A percentile compares a stretch with the other conserved stretches of the same genome.
These are phyloP conservation scores for Striga hermonthica DNA, from an alignment of 305 asterid species.

Conservation along the genomic window DNA sequence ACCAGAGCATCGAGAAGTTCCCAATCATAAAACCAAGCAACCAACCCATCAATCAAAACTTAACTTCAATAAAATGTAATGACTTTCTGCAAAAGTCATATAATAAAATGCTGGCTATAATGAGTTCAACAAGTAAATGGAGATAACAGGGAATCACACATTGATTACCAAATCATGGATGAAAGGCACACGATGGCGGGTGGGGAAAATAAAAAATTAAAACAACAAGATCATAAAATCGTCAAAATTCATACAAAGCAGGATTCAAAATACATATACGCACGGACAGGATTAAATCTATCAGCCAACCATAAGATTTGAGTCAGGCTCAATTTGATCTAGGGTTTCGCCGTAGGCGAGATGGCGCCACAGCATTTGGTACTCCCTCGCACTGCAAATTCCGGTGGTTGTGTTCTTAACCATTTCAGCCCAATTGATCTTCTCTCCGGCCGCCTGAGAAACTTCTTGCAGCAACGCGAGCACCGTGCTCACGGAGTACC, in stretches of 20 bases:
- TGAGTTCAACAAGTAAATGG: slow-evolving; percentile 6
- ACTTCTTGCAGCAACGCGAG: slow-evolving; percentile 64
- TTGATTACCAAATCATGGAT: background rate
- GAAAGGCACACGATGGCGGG: background rate
- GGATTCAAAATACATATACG: background rate
- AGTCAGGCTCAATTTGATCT: slow-evolving; percentile 44
- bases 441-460: slow-evolving; percentile 45
- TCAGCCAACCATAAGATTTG: slow-evolving; percentile 47
- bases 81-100: background rate
- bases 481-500: slow-evolving; percentile 60
- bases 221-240: background rate
- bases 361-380: slow-evolving; percentile 81
- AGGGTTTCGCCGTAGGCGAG: slow-evolving; percentile 64
- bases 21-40: slow-evolving; percentile 10
- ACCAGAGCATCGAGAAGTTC: slow-evolving; percentile 13
- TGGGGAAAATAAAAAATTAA: background rate
- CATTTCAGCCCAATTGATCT: slow-evolving; percentile 65
- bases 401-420: slow-evolving; percentile 68
- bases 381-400: slow-evolving; percentile 66
- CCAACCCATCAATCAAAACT: background rate
- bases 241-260: background rate
- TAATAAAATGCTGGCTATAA: slow-evolving; percentile 6
- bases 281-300: background rate
- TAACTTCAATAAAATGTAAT: background rate
- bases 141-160: slow-evolving; percentile 9